Base-by-base conservation (phyloP, 2,329 filamentous ascomycete genomes). In the Coniochaeta sp. region DNA sequence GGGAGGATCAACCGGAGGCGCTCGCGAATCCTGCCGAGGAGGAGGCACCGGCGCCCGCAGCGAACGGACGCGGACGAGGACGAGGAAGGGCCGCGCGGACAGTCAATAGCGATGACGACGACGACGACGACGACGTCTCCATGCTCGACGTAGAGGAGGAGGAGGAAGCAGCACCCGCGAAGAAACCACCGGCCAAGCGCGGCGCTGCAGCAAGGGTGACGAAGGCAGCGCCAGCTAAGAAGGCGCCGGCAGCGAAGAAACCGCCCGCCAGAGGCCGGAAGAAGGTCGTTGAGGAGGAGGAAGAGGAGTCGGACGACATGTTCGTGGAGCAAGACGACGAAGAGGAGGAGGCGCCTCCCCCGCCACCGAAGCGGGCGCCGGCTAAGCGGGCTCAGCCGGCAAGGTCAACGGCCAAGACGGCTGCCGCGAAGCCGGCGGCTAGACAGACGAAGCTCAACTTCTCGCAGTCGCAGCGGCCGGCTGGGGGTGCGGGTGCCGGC, bases 1-100 rank as follows among this genome's bases (percentile, higher is more conserved):
- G 92, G 91, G 86, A 86, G 54, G 87, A 94, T 47, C 83, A 90
- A 53, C 82, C 87, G 0, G 85, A 81, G 7, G 88, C 85, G 1
- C 66, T 83, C 5, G 75, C 83, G 42, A 70, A 78, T n/a, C 65
- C 63, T 12, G 61, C 63, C 7, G 60, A 10, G 63, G 73, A 18
- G 70, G 78, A 54, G 71, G 40, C 58, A 53, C 27, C 51, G 4
- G 26, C 45, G n/a, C 28, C 51, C 24, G 4, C 52, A 54, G 24
- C 47, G 61, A 60, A 20, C 59, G 58, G 56, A 53, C 55, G 60
- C 58, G 32, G 58, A 57, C 47, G n/a, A n/a, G n/a, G n/a, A n/a
- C n/a, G 62, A 58, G 53, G 72, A 62, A 64, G 50, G 57, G 58
- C 53, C 48, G 57, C 56, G 65, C 24, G 31, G 18, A 49, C 47